Evolutionary conservation across 1,139 yeast species (phyloP).

Genomic region (Pichiaceae sp.): DNA sequence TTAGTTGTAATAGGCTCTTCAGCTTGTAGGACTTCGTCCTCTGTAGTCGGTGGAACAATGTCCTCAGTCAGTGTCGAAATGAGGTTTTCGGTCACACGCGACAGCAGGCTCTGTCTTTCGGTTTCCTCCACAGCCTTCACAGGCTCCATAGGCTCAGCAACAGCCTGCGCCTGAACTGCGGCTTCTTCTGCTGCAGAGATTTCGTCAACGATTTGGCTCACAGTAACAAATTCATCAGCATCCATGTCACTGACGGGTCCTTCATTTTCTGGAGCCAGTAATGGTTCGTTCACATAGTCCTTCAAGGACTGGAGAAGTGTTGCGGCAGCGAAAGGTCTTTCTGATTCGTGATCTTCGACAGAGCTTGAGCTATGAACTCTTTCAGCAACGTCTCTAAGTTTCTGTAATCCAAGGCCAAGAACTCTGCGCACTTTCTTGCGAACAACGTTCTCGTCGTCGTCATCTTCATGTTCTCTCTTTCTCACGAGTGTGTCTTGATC

Average conservation of each 20-base stretch:
- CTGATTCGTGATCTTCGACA: not conserved
- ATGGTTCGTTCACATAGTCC: not conserved
- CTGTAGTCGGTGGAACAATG: no score
- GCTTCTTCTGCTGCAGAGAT: not conserved
- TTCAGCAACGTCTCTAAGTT: not conserved
- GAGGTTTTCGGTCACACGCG: no score
- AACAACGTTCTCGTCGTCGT: not conserved
- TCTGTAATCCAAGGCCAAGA: not conserved
- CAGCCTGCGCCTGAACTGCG: not conserved
- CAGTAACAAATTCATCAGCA: not conserved
- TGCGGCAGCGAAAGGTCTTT: not conserved
- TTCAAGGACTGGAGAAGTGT: not conserved
- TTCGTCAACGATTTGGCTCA: not conserved
- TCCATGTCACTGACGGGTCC: no score
- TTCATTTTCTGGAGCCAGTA: not conserved
- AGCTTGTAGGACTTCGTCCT: no score
- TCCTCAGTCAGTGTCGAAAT: no score
- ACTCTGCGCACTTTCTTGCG: constrained; percentile 1
- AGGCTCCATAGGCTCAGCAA: not conserved
- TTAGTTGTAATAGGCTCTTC: no score
- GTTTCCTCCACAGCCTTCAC: not conserved
- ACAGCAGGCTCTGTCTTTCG: no score
- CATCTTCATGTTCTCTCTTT: constrained; percentile 1
- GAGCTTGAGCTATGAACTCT: not conserved
- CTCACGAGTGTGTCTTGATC: not conserved